Evolutionary conservation across 768 basidiomycete genomes (phyloP).

Genomic region (Cystofilobasidium ferigula): DNA sequence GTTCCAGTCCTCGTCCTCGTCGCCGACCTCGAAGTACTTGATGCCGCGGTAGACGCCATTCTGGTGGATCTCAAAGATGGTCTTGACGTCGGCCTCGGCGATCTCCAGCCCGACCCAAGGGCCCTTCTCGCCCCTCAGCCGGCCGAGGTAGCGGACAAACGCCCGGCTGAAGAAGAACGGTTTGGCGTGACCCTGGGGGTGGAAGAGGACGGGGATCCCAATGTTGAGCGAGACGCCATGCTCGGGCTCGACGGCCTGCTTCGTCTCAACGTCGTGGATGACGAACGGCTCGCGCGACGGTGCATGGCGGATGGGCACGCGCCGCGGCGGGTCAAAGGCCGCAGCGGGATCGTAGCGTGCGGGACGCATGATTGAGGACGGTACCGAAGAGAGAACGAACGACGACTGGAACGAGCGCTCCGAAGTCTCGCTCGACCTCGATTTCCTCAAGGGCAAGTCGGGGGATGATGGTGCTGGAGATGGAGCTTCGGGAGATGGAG

Average conservation of each 20-base stretch:
- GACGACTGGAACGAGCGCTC: conserved; percentile 27
- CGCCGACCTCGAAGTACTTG: conserved; percentile 68
- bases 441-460: not conserved
- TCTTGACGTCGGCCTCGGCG: conserved; percentile 31
- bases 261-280: conserved; percentile 3
- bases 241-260: conserved; percentile 3
- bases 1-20: conserved; percentile 29
- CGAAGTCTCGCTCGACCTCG: not conserved
- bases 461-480: too few relatives aligned
- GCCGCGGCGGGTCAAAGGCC: conserved; percentile 21
- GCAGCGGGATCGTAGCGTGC: conserved; percentile 16
- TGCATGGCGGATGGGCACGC: not conserved
- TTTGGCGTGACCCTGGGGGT: conserved; percentile 40
- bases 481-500: too few relatives aligned
- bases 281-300: conserved; percentile 4
- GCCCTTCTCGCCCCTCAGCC: conserved; percentile 66
- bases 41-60: conserved; percentile 74
- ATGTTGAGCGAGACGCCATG: conserved; percentile 64
- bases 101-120: conserved; percentile 90
- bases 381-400: conserved; percentile 27
- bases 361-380: conserved; percentile 35
- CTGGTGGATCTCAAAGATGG: conserved; percentile 53
- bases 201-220: conserved; percentile 82
- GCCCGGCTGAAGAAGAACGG: conserved; percentile 76
- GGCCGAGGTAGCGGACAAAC: conserved; percentile 76